A percentile compares a stretch with the other conserved stretches of the same genome.
Conservation (phyloP, 2,329 filamentous ascomycete genomes). For the Ophiostoma tasmaniense region DNA sequence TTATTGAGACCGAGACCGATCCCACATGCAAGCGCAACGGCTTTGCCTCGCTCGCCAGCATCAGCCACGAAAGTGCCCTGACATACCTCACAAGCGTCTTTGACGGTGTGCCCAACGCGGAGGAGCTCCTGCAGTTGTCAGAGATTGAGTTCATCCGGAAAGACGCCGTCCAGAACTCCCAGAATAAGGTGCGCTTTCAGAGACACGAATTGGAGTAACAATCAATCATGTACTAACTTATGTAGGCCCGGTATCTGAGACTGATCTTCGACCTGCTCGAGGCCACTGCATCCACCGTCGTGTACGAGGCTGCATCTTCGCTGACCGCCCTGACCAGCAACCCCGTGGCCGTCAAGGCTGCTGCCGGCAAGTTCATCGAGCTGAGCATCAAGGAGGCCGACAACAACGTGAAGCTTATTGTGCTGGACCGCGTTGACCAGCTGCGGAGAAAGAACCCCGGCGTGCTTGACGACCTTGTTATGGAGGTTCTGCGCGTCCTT, state of each 20-base stretch:
- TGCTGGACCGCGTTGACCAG: conserved; percentile 79
- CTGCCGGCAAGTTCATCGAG: conserved; percentile 92
- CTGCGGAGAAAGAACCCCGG: conserved; percentile 66
- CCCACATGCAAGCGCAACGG: conserved; percentile 97
- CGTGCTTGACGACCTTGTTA: conserved; percentile 83
- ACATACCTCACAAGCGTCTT: conserved; percentile 83
- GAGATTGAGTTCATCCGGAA: conserved; percentile 97
- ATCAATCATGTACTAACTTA: conserved; percentile 47
- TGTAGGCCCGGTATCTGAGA: conserved; percentile 74
- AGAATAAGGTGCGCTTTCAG: conserved; percentile 66
- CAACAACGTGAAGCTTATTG: conserved; percentile 98
- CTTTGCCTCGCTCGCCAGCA: conserved; percentile 81
- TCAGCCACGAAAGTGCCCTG: conserved; percentile 88
- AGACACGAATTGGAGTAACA: background rate
- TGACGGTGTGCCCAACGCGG: conserved; percentile 86
- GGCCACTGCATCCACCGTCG: conserved; percentile 84
- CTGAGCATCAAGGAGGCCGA: conserved; percentile 95
- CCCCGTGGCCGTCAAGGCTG: conserved; percentile 94
- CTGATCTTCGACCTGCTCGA: conserved; percentile 96
- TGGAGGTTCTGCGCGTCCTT: conserved; percentile 93
- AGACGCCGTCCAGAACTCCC: conserved; percentile 86
- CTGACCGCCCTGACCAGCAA: conserved; percentile 91
- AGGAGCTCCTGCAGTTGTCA: conserved; percentile 85
- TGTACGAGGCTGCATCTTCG: conserved; percentile 95
- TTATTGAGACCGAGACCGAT: conserved; percentile 85